A percentile compares a stretch with the other conserved stretches of the same genome.
Conservation (phyloP, 495 filamentous ascomycete genomes). For the Daldinia caldariorum region DNA sequence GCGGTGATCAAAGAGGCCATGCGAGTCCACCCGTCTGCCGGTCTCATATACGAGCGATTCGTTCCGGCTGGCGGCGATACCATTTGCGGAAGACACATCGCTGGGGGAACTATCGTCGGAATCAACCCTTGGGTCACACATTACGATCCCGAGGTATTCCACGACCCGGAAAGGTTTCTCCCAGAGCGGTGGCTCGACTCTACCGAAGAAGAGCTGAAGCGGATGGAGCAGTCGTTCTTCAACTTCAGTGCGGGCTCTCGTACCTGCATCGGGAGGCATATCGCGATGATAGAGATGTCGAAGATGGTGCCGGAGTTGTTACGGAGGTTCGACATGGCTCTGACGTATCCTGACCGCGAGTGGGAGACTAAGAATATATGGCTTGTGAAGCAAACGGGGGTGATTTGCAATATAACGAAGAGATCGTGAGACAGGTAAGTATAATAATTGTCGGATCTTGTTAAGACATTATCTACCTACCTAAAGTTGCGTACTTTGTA, state of each 20-base stretch:
- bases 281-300: constrained; percentile 69
- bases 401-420: not conserved
- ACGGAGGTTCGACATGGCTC: constrained; percentile 27
- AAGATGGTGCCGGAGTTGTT: constrained; percentile 55
- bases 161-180: constrained; percentile 59
- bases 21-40: constrained; percentile 63
- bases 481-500: no score
- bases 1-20: constrained; percentile 71
- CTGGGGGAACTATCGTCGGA: constrained; percentile 61
- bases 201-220: constrained; percentile 36
- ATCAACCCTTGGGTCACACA: constrained; percentile 68
- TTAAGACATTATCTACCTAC: no score
- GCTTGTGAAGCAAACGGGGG: not conserved
- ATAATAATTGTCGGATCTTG: not conserved
- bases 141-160: constrained; percentile 59
- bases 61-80: constrained; percentile 61
- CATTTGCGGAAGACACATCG: constrained; percentile 60
- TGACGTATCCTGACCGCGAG: constrained; percentile 1
- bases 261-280: constrained; percentile 71
- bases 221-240: constrained; percentile 40
- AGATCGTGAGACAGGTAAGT: not conserved
- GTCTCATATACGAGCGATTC: constrained; percentile 62
- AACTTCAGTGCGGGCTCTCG: constrained; percentile 67
- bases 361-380: not conserved
- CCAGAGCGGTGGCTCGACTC: constrained; percentile 62